Conservation (phyloP, 2,329 filamentous ascomycete genomes). For the Geosmithia putterillii region DNA sequence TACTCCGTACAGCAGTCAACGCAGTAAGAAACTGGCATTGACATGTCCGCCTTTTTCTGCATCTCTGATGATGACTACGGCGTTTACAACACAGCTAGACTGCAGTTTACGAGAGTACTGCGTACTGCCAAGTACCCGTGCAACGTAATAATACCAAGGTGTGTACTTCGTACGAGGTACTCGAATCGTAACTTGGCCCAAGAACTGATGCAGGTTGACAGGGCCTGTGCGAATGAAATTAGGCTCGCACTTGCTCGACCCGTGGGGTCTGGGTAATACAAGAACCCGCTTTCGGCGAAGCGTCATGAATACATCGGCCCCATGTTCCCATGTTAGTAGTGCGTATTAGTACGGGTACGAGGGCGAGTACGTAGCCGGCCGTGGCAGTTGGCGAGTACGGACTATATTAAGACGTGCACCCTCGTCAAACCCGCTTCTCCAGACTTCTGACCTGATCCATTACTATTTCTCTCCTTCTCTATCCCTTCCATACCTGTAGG, state of each 20-base stretch:
- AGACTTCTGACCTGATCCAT: background rate
- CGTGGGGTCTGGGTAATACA: background rate
- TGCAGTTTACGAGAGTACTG: too few species aligned
- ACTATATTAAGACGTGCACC: background rate
- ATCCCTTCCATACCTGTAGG: background rate
- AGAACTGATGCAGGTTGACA: background rate
- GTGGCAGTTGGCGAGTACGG: background rate
- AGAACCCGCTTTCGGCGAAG: background rate
- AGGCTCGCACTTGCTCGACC: background rate
- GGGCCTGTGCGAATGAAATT: background rate
- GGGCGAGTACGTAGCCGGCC: background rate
- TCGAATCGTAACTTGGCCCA: too few species aligned
- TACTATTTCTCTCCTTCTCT: background rate
- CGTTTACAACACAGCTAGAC: too few species aligned
- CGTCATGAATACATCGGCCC: background rate
- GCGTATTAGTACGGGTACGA: background rate
- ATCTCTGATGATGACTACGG: too few species aligned
- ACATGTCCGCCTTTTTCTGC: too few species aligned
- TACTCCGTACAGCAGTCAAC: too few species aligned
- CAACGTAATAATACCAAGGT: too few species aligned
- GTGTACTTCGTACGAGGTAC: too few species aligned
- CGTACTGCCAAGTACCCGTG: too few species aligned
- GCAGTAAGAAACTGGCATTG: too few species aligned
- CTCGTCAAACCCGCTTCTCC: background rate
- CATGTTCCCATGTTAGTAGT: background rate